Percentiles rank a stretch among this genome's conserved stretches.
These are phyloP conservation scores for Epichloe sylvatica DNA, from an alignment of 2,329 filamentous ascomycete species.

Conservation along the genomic window DNA sequence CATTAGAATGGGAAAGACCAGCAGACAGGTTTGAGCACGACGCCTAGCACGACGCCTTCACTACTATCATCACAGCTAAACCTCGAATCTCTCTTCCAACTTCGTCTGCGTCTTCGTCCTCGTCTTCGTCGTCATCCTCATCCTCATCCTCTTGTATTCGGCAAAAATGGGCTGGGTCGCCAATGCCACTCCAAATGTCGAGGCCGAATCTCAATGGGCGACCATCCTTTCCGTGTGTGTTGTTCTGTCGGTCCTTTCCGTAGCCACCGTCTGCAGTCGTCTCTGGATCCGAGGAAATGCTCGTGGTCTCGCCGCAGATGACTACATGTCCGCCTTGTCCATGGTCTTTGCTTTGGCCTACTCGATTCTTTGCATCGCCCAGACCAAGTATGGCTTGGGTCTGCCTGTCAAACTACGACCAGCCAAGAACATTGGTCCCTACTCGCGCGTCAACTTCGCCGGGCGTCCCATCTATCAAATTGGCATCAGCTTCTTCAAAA, in stretches of 20 bases:
- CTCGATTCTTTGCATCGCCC: slow-evolving; percentile 34
- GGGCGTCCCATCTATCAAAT: slow-evolving; percentile 41
- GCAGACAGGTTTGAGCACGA: neutral
- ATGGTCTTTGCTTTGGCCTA: slow-evolving; percentile 34
- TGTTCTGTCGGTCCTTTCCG: slow-evolving; percentile 29
- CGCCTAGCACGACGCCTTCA: neutral
- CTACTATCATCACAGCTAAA: neutral
- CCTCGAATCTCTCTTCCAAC: neutral
- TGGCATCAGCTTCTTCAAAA: slow-evolving; percentile 43
- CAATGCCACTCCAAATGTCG: slow-evolving; percentile 32
- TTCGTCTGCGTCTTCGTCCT: neutral
- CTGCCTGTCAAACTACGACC: slow-evolving; percentile 31
- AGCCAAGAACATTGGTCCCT: slow-evolving; percentile 26
- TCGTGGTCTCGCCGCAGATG: slow-evolving; percentile 32
- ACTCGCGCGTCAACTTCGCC: slow-evolving; percentile 37
- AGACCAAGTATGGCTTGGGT: slow-evolving; percentile 40
- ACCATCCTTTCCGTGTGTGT: slow-evolving; percentile 35
- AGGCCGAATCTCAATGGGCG: slow-evolving; percentile 32
- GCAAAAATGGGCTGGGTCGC: slow-evolving; percentile 35
- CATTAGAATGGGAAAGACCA: neutral
- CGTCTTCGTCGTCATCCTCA: neutral
- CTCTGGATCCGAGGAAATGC: slow-evolving; percentile 28
- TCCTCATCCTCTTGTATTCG: neutral
- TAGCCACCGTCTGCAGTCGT: slow-evolving; percentile 25
- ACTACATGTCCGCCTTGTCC: slow-evolving; percentile 28